Evolutionary conservation across 1,139 yeast species (phyloP), one percentile per base, ranked within the genome.

Genomic region (Yamadazyma triangularis): DNA sequence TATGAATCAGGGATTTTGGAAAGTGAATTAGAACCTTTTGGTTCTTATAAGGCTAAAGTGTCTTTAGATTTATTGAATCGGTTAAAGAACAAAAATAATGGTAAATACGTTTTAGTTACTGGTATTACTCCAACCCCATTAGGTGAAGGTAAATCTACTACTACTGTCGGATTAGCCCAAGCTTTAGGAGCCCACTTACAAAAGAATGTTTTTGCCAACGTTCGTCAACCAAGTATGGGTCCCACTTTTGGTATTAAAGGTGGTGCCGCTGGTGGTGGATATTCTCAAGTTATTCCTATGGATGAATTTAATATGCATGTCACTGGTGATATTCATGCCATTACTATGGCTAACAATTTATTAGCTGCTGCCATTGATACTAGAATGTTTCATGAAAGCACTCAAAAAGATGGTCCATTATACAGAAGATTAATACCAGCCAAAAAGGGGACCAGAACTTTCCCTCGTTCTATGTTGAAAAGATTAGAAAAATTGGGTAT

Each of bases 241-340:
- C 98, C 98, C 38, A 91, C 98, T 13, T 91, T 91, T 52, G 98
- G 98, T 63, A 88, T 91, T 55, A 91, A 89, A 65, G 97, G 97
- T 58, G 98, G 98, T 63, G 98, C 98, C 42, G 97, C 98, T 13
- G 98, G 98, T 56, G 98, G 98, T 57, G 98, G 98, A 39, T 91
- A 89, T 64, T 83, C 97, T 8, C 97, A 91, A 66, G 97, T 91
- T 30, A 88, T 91, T 53, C 98, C 98, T 41, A 91, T 91, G 98
- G 98, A 91, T 59, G 98, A 91, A 63, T 91, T 91, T 72, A 91
- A 91, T 70, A 79, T 91, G 85, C 98, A 91, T 58, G 79, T 91
- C 45, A 91, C 98, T 30, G 98, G 98, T 59, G 98, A 91, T 59
- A 89, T 91, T 47, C 98, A 91, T 59, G 98, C 98, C 34, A 87